Evolutionary conservation across 2,329 filamentous ascomycete species (phyloP), one percentile per base, ranked within the genome.

Genomic region (Dothistroma pini): DNA sequence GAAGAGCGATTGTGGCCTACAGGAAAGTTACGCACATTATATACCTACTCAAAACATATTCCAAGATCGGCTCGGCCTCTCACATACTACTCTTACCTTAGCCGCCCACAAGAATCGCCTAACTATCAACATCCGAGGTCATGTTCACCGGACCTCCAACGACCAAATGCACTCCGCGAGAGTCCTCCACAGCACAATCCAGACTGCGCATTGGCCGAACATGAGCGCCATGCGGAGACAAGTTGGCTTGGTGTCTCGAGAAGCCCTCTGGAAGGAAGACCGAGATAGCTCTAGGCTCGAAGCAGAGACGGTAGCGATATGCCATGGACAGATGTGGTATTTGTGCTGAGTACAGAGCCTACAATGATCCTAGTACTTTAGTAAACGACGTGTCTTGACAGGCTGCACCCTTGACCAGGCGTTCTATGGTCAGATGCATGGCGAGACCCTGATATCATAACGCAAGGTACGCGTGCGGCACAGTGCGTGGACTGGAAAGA

Each of bases 401-500:
- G 55, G 55, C 55, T 49, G 32, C n/a, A 38, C 7, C 11, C 52
- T 34, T 21, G 34, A 29, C 5, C 4, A 47, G 21, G 21, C 12
- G 9, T 19, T 44, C 9, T 50, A 34, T 57, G 29, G 47, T 35
- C 44, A 57, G 55, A 57, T 57, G 44, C 2, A 38, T 57, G 55
- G 55, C 41, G 41, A 57, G 55, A 57, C 14, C 25, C 29, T 57
- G 55, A 50, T 50, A 57, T 57, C 55, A 55, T n/a, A n/a, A 31
- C 10, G 53, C 53, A 55, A 55, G 53, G 53, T 34, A 35, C 51
- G 19, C 19, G 19, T 25, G 53, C 53, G 35, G 53, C 53, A 55
- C 53, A 55, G 53, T 25, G 34, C 53, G 12, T 14, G 16, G 21
- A 53, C 53, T 35, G 12, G 12, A 53, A 6, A 29, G 11, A 53